Evolutionary conservation across 108 stramenopile species (phyloP).

Genomic region (Pelagomonas calceolata): DNA sequence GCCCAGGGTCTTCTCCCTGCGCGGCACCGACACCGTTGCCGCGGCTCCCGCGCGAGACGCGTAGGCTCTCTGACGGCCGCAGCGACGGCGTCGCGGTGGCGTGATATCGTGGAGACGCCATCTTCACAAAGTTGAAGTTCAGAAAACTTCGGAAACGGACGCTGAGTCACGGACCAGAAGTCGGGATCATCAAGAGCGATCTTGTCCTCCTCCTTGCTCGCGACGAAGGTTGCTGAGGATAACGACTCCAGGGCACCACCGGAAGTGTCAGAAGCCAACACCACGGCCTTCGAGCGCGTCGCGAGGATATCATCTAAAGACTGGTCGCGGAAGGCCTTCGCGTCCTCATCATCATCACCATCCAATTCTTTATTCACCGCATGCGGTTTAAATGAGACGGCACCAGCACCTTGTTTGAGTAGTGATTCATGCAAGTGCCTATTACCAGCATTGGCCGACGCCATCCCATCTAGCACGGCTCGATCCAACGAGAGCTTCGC

Average conservation of each 20-base stretch:
- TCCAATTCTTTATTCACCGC: constrained; percentile 34
- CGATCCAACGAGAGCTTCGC: constrained; percentile 97
- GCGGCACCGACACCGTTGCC: no score
- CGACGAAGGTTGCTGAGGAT: constrained; percentile 85
- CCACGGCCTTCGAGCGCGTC: constrained; percentile 51
- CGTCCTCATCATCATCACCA: constrained; percentile 68
- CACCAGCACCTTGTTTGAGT: constrained; percentile 59
- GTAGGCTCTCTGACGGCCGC: no score
- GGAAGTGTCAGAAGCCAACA: constrained; percentile 64
- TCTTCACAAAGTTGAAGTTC: no score
- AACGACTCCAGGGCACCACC: constrained; percentile 65
- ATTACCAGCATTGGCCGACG: constrained; percentile 54
- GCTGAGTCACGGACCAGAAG: constrained; percentile 68
- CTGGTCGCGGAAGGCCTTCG: constrained; percentile 60
- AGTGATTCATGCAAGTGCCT: constrained; percentile 65
- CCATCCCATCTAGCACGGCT: constrained; percentile 85
- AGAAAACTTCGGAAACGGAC: no score
- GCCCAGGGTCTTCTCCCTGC: no score
- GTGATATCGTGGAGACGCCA: no score
- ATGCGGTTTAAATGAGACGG: constrained; percentile 70
- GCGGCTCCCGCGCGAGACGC: no score
- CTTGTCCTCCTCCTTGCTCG: constrained; percentile 60
- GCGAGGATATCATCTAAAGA: constrained; percentile 76
- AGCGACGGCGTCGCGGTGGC: no score
- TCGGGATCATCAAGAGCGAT: constrained; percentile 80